A percentile compares a stretch with the other conserved stretches of the same genome.
Conservation (phyloP, 768 basidiomycete species). For the Suillus decipiens region DNA sequence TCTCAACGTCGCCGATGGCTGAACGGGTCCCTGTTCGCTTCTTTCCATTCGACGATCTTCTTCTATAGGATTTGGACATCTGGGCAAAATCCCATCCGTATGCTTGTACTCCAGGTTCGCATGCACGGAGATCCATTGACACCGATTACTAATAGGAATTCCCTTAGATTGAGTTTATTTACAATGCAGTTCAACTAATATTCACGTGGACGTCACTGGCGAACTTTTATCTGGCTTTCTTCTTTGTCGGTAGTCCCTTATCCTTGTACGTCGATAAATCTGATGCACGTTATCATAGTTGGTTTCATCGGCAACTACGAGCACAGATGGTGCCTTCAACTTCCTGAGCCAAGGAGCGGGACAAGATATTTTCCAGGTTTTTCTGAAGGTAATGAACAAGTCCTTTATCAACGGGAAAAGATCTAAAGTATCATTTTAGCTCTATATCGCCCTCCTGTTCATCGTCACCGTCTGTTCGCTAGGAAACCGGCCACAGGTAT, state of each 20-base stretch:
- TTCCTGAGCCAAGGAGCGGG: conserved; percentile 77
- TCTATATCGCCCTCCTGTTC: conserved; percentile 86
- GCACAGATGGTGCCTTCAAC: conserved; percentile 73
- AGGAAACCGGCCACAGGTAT: conserved; percentile 80
- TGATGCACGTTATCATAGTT: conserved; percentile 49
- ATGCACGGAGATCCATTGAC: neutral
- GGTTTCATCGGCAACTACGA: conserved; percentile 74
- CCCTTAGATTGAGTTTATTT: conserved; percentile 81
- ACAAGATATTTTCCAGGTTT: conserved; percentile 72
- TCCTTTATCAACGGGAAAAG: neutral
- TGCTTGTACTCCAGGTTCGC: conserved; percentile 61
- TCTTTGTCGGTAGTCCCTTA: conserved; percentile 66
- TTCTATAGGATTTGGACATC: conserved; percentile 88
- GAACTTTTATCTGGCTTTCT: conserved; percentile 94
- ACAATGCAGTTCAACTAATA: conserved; percentile 84
- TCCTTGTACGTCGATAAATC: conserved; percentile 18
- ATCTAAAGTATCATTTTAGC: conserved; percentile 29
- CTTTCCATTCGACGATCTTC: conserved; percentile 89
- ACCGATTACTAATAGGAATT: neutral
- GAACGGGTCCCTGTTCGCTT: conserved; percentile 90
- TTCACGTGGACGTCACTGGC: conserved; percentile 95
- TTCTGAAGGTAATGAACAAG: conserved; percentile 50
- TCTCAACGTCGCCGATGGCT: conserved; percentile 90
- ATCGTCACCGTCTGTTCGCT: conserved; percentile 84
- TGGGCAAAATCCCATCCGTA: conserved; percentile 87